Base-by-base conservation (phyloP, 768 basidiomycete species). In the Thelephora ganbajun region DNA sequence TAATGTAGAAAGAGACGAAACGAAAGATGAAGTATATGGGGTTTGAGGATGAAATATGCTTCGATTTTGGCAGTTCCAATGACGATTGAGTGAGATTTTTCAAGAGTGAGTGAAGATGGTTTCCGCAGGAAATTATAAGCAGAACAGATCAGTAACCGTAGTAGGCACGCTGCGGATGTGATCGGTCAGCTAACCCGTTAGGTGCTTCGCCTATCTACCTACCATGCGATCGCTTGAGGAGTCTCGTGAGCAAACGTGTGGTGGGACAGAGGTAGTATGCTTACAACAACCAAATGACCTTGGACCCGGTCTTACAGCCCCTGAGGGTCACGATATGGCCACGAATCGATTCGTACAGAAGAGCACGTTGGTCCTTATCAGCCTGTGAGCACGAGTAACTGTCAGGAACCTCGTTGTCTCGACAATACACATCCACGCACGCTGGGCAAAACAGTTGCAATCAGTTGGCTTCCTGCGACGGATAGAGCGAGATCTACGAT, bases 271-370 rank as follows among this genome's bases (percentile, higher is more conserved):
- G 13, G 30, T 9, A 2, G 16, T 14, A 2, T 14, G 62, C 72
- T 43, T 59, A 75, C 73, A 91, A 91, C 44, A 91, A 71, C 88
- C 88, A 91, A 58, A 90, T 90, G 57, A 90, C 85, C 59, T 88
- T 89, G 1, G 87, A 89, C 22, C 88, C 88, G 1, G 88, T 88
- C 70, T 90, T 90, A 60, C 86, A 89, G 18, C 88, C 88, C 34
- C 88, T 76, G n/a, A 91, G 69, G 23, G 87, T 90, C 43, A 90
- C 87, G 53, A 90, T 88, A 57, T 90, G 86, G 2, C 85, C 84
- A 35, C 82, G 73, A 53, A 90, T 88, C 55, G 88, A 88, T 37
- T 90, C 87, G 56, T 88, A 90, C 33, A 91, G 68, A 50, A 80
- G 62, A 2, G 81, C 77, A 18, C 88, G 78, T 59, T 91, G 88